phyloP scores from a whole-genome alignment of 2,329 filamentous ascomycete species.

The Ceratocystis alfenasii region DNA sequence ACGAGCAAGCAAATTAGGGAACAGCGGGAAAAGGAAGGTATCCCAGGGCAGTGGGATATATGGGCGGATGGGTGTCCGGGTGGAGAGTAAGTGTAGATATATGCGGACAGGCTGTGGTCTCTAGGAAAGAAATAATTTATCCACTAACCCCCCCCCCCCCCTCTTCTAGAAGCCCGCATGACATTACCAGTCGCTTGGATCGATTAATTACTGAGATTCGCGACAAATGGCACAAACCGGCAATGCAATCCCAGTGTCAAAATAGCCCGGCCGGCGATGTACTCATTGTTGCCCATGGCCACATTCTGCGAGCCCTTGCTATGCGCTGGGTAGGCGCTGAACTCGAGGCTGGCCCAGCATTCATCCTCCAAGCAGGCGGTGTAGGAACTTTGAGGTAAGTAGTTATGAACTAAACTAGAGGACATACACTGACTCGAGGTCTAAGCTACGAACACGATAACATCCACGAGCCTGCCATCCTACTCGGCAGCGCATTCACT shows the following conservation, averaged over 20 bases:
- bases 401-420: too few species aligned
- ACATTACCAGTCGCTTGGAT: slow-evolving; percentile 64
- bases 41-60: slow-evolving; percentile 60
- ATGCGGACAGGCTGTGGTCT: not conserved
- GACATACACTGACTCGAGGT: not conserved
- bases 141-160: not conserved
- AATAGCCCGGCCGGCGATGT: slow-evolving; percentile 29
- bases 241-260: slow-evolving; percentile 41
- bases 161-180: slow-evolving; percentile 47
- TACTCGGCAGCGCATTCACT: slow-evolving; percentile 61
- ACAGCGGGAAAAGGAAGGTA: slow-evolving; percentile 44
- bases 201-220: slow-evolving; percentile 64
- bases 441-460: slow-evolving; percentile 66
- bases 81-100: slow-evolving; percentile 54
- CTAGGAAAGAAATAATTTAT: not conserved
- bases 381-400: slow-evolving; percentile 63
- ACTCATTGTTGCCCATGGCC: slow-evolving; percentile 72
- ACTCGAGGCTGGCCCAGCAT: slow-evolving; percentile 60
- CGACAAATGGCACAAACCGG: slow-evolving; percentile 48
- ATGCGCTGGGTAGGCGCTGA: slow-evolving; percentile 71
- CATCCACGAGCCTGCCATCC: slow-evolving; percentile 65
- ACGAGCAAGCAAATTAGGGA: slow-evolving; percentile 57
- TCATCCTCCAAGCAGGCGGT: slow-evolving; percentile 81
- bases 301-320: slow-evolving; percentile 78
- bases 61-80: slow-evolving; percentile 80